Conservation (phyloP, 1,284 basidiomycete genomes). For the Singerocomus inundabilis region DNA sequence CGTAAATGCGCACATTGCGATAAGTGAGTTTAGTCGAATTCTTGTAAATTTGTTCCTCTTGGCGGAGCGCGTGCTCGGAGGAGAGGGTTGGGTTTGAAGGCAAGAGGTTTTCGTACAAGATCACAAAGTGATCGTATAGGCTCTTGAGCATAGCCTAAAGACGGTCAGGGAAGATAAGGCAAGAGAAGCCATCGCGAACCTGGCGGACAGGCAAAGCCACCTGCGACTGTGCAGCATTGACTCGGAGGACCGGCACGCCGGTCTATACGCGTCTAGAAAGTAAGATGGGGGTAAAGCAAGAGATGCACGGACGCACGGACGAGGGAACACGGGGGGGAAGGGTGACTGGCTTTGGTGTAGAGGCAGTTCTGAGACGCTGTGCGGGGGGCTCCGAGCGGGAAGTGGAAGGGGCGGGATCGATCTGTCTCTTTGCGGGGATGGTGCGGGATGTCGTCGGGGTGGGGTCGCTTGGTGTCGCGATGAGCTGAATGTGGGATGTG, state of each 20-base stretch:
- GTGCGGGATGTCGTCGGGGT: constrained; percentile 13
- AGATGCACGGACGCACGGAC: constrained; percentile 31
- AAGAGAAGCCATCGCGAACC: constrained; percentile 36
- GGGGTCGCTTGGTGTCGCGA: constrained; percentile 37
- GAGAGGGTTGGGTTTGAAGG: constrained; percentile 56
- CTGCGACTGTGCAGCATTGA: constrained; percentile 61
- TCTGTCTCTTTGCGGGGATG: constrained; percentile 34
- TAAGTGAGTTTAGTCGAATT: constrained; percentile 75
- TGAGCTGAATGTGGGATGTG: constrained; percentile 36
- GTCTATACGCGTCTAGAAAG: constrained; percentile 35
- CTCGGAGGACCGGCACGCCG: constrained; percentile 64
- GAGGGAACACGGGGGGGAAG: constrained; percentile 41
- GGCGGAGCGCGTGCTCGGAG: constrained; percentile 70
- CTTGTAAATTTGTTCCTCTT: constrained; percentile 75
- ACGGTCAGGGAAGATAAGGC: constrained; percentile 4
- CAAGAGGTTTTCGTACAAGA: constrained; percentile 59
- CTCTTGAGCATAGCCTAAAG: constrained; percentile 67
- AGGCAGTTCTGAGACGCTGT: constrained; percentile 56
- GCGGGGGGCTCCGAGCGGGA: constrained; percentile 47
- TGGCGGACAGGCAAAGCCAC: constrained; percentile 71
- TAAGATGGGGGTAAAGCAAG: neutral
- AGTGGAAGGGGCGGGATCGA: constrained; percentile 20
- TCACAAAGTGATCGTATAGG: constrained; percentile 64
- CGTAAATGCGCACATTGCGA: constrained; percentile 55
- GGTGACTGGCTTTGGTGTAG: constrained; percentile 40